Evolutionary conservation across 768 basidiomycete species (phyloP).

Genomic region (Serendipita sp.): DNA sequence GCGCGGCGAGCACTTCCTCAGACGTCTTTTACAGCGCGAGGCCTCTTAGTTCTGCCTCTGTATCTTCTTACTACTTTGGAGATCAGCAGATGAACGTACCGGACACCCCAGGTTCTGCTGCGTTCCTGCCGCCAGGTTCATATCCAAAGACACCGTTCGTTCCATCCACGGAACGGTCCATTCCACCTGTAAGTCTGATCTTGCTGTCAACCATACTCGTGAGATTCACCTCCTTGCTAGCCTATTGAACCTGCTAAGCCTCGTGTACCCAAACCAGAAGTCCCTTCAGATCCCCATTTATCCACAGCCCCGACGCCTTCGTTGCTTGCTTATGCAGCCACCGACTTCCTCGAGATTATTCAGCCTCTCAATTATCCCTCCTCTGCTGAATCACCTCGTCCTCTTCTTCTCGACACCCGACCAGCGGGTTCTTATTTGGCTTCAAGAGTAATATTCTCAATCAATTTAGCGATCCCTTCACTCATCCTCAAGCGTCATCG

Average conservation of each 20-base stretch:
- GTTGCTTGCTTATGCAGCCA: neutral
- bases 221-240: neutral
- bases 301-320: constrained; percentile 4
- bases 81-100: neutral
- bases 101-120: neutral
- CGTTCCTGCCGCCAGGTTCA: neutral
- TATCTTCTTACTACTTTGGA: constrained; percentile 2
- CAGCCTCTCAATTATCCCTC: constrained; percentile 23
- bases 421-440: constrained; percentile 48
- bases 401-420: constrained; percentile 72
- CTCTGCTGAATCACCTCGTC: constrained; percentile 35
- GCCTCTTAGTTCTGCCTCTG: neutral
- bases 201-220: neutral
- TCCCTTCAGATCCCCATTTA: constrained; percentile 16
- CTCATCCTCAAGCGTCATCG: constrained; percentile 76
- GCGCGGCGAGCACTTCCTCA: neutral
- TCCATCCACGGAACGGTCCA: neutral
- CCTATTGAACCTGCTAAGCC: neutral
- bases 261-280: constrained; percentile 11
- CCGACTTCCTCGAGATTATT: constrained; percentile 5
- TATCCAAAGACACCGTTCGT: neutral
- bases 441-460: constrained; percentile 47
- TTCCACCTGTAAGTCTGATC: neutral
- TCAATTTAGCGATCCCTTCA: constrained; percentile 78
- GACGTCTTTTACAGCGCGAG: constrained; percentile 3